A percentile compares a stretch with the other conserved stretches of the same genome.
phyloP scores from a whole-genome alignment of 768 basidiomycete species.

The Sutorius australiensis region DNA sequence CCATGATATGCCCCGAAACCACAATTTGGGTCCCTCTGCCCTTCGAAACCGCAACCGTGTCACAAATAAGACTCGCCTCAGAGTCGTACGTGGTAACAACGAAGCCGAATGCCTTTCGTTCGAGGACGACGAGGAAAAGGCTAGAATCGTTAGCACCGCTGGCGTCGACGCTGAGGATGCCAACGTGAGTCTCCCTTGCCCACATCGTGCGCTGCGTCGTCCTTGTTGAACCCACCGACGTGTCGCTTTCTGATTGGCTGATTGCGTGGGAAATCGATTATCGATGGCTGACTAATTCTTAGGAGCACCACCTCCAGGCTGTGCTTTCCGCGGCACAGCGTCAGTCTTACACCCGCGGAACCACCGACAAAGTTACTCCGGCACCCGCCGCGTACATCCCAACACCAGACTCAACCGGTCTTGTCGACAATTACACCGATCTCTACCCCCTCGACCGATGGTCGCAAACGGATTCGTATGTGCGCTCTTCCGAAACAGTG shows the following conservation, averaged over 20 bases:
- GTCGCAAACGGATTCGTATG: conserved; percentile 73
- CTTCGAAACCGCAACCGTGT: conserved; percentile 86
- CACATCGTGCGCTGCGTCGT: conserved; percentile 33
- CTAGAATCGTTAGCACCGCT: conserved; percentile 72
- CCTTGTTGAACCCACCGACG: conserved; percentile 41
- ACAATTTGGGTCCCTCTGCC: conserved; percentile 69
- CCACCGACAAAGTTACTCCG: conserved; percentile 30
- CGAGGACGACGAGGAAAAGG: conserved; percentile 86
- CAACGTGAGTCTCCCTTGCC: conserved; percentile 64
- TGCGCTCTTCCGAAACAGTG: conserved; percentile 80
- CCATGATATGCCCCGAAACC: conserved; percentile 88
- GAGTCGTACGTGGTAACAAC: conserved; percentile 75
- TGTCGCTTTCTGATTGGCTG: conserved; percentile 48
- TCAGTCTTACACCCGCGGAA: conserved; percentile 37
- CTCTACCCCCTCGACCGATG: conserved; percentile 69
- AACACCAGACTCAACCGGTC: conserved; percentile 83
- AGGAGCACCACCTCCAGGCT: conserved; percentile 59
- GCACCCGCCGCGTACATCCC: conserved; percentile 76
- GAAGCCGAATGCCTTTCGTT: conserved; percentile 79
- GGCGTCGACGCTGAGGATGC: conserved; percentile 93
- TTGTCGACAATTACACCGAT: conserved; percentile 72
- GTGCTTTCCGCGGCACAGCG: conserved; percentile 54
- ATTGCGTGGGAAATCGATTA: conserved; percentile 41
- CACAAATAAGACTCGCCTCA: conserved; percentile 89
- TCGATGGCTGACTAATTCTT: conserved; percentile 51